A percentile compares a stretch with the other conserved stretches of the same genome.
Evolutionary conservation across 331 rosid genomes (phyloP).

Genomic region (Prunus yedoensis): DNA sequence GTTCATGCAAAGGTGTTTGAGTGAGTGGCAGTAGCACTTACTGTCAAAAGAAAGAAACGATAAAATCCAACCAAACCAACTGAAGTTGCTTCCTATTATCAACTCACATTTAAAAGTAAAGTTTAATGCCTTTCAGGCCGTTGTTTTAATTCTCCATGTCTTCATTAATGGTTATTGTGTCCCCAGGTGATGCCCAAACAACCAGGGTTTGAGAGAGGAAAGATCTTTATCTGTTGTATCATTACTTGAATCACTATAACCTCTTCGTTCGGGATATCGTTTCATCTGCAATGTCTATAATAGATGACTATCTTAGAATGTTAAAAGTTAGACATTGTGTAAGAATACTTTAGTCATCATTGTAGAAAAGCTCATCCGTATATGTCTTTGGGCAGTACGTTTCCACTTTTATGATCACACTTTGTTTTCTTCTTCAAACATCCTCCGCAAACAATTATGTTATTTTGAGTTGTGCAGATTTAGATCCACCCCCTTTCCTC

Average conservation of each 20-base stretch:
- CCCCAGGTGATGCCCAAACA: constrained; percentile 87
- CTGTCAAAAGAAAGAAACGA: neutral
- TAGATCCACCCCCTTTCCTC: too few relatives aligned
- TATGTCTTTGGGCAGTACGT: neutral
- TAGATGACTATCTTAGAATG: constrained; percentile 69
- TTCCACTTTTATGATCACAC: neutral
- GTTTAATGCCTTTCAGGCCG: neutral
- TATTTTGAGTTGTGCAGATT: too few relatives aligned
- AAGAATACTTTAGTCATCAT: neutral
- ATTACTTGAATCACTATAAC: constrained; percentile 87
- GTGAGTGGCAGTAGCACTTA: neutral
- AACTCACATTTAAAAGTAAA: neutral
- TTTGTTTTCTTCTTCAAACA: too few relatives aligned
- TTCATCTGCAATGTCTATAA: constrained; percentile 84
- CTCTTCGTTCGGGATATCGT: constrained; percentile 89
- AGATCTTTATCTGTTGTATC: constrained; percentile 83
- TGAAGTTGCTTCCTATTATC: neutral
- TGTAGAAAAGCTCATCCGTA: constrained; percentile 14
- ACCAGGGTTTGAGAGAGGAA: constrained; percentile 78
- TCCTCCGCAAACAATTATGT: too few relatives aligned
- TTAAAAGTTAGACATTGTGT: constrained; percentile 46
- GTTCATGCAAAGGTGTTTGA: neutral
- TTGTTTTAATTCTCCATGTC: neutral
- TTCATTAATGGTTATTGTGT: neutral
- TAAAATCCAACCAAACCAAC: neutral